These are phyloP conservation scores for Lentinus tigrinus DNA, from an alignment of 768 basidiomycete genomes.

Conservation along the genomic window DNA sequence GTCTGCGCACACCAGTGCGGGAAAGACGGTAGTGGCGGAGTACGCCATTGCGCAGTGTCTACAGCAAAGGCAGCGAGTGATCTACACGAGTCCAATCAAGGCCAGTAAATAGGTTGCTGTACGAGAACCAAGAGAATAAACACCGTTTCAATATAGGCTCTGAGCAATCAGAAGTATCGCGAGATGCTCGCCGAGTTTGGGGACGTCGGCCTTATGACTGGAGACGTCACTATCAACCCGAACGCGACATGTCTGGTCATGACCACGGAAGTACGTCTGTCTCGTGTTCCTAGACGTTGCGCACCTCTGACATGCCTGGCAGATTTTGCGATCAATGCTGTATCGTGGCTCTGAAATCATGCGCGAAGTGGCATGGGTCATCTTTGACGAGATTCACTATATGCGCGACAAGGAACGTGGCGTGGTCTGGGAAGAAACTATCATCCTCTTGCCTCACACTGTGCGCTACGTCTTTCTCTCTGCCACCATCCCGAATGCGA, in stretches of 20 bases:
- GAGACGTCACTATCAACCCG: slow-evolving; percentile 98
- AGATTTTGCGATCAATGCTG: slow-evolving; percentile 98
- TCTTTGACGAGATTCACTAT: slow-evolving; percentile 99
- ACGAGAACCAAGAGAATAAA: slow-evolving; percentile 4
- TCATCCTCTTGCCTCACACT: slow-evolving; percentile 93
- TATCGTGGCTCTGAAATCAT: slow-evolving; percentile 98
- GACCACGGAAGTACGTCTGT: slow-evolving; percentile 85
- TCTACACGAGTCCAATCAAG: slow-evolving; percentile 99
- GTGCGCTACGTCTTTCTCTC: slow-evolving; percentile 99
- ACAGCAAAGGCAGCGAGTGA: slow-evolving; percentile 91
- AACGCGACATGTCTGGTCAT: slow-evolving; percentile 96
- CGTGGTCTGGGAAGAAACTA: slow-evolving; percentile 99
- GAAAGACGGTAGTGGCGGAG: slow-evolving; percentile 99
- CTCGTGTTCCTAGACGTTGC: not conserved
- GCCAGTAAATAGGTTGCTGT: slow-evolving; percentile 46
- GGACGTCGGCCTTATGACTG: slow-evolving; percentile 98
- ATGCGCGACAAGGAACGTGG: slow-evolving; percentile 99
- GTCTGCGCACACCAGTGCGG: slow-evolving; percentile 97
- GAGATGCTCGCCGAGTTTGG: slow-evolving; percentile 97
- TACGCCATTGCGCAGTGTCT: slow-evolving; percentile 98
- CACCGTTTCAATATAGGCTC: slow-evolving; percentile 57
- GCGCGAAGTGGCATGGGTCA: slow-evolving; percentile 99
- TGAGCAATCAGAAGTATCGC: slow-evolving; percentile 98
- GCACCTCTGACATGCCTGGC: not conserved
- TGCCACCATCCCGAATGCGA: slow-evolving; percentile 98